Base-by-base conservation (phyloP, 2,329 filamentous ascomycete species). In the Colletotrichum falcatum region DNA sequence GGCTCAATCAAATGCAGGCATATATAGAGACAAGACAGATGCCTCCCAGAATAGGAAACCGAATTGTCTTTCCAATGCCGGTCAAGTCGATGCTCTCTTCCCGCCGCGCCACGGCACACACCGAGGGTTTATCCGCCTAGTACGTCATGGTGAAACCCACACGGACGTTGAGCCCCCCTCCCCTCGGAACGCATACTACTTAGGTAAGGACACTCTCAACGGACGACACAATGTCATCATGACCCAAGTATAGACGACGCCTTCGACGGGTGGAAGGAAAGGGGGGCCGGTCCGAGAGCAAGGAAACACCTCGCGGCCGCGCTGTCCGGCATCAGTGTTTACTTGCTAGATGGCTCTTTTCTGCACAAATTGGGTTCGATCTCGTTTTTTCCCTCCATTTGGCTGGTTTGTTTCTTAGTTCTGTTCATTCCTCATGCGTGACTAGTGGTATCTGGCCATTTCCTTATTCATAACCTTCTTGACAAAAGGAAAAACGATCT, bases 361-460 rank as follows among this genome's bases (percentile, higher is more conserved):
- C 28, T 54, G 30, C 51, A 20, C 8, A 14, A 20, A 54, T 14
- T 20, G 37, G 37, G n/a, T 30, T 12, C 8, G 12, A 35, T 35
- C 12, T 48, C n/a, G n/a, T n/a, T n/a, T n/a, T n/a, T n/a, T n/a
- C n/a, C n/a, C n/a, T n/a, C n/a, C n/a, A n/a, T 48, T 28, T 8
- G 30, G 20, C 7, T 44, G 18, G 4, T 30, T 49, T 53, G 35
- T 53, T 33, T 42, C 14, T 37, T 60, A 60, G 16, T 65, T 9
- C 54, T 70, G n/a, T 67, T 68, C 68, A 54, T 68, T 48, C 30
- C 64, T 70, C 67, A 46, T 66, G 55, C 61, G 23, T 66, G 59
- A 44, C 64, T 62, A 53, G 39, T 68, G 68, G 68, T 70, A 59
- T 63, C 54, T 35, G 58, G 35, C 59, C 53, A 68, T 35, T 33